Percentiles rank a stretch among this genome's conserved stretches.
Evolutionary conservation across 2,329 filamentous ascomycete genomes (phyloP).

Genomic region (Fusarium oxysporum): DNA sequence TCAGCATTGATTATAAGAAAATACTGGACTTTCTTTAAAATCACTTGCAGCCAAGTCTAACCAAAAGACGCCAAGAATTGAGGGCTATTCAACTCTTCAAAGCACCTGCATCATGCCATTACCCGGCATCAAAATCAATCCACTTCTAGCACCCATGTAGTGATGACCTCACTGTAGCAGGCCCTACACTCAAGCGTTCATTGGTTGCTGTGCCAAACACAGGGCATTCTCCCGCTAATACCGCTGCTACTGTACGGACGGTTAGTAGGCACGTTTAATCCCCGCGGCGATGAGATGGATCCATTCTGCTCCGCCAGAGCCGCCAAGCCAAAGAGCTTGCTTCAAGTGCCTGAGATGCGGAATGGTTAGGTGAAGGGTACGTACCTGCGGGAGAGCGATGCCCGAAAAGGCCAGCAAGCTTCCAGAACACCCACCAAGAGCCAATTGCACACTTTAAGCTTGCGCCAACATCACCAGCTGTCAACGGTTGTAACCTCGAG

Average conservation of each 20-base stretch:
- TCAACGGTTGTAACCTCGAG: slow-evolving; percentile 4
- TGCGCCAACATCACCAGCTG: slow-evolving; percentile 12
- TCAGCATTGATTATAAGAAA: too few species aligned
- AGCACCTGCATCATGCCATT: slow-evolving; percentile 7
- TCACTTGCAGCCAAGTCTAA: too few species aligned
- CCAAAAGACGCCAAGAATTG: background rate
- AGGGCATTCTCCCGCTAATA: slow-evolving; percentile 8
- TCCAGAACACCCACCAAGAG: slow-evolving; percentile 38
- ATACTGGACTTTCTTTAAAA: too few species aligned
- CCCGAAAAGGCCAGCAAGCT: slow-evolving; percentile 47
- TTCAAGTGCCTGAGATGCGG: background rate
- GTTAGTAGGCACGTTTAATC: background rate
- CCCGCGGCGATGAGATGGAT: slow-evolving; percentile 14
- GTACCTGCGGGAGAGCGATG: slow-evolving; percentile 37
- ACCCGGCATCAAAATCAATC: background rate
- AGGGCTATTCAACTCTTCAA: background rate
- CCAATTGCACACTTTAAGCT: slow-evolving; percentile 14
- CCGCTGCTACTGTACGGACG: background rate
- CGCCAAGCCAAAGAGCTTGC: slow-evolving; percentile 26
- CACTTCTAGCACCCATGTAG: slow-evolving; percentile 28
- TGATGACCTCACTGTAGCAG: slow-evolving; percentile 43
- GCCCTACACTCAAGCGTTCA: slow-evolving; percentile 15
- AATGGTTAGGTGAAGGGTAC: slow-evolving; percentile 28
- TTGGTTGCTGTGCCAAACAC: slow-evolving; percentile 32
- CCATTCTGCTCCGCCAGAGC: slow-evolving; percentile 11